Percentiles rank a stretch among this genome's conserved stretches.
Evolutionary conservation across 2,329 filamentous ascomycete genomes (phyloP).

Genomic region (Aspergillus caelatus): DNA sequence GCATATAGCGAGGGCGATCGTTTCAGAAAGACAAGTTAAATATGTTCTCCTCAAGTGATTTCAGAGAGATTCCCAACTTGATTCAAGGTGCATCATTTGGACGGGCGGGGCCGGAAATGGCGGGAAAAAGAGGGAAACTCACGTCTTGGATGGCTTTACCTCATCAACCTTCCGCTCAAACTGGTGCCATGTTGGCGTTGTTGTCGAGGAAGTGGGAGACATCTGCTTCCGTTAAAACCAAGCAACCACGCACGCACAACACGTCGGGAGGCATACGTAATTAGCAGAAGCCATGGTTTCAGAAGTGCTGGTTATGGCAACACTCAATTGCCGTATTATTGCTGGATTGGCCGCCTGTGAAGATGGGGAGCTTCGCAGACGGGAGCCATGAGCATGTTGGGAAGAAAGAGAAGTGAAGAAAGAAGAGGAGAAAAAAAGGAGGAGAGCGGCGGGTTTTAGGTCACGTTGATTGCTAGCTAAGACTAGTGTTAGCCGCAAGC

Average conservation of each 20-base stretch:
- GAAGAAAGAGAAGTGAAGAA: conserved; percentile 21
- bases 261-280: conserved; percentile 44
- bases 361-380: conserved; percentile 38
- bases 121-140: conserved; percentile 46
- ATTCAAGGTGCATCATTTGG: conserved; percentile 77
- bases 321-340: conserved; percentile 23
- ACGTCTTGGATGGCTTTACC: conserved; percentile 88
- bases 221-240: conserved; percentile 54
- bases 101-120: conserved; percentile 24
- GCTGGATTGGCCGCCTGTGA: conserved; percentile 32
- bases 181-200: conserved; percentile 69
- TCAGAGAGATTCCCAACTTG: conserved; percentile 99
- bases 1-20: conserved; percentile 29
- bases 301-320: conserved; percentile 15
- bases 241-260: conserved; percentile 33
- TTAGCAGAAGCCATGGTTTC: conserved; percentile 44
- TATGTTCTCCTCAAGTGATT: conserved; percentile 82
- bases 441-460: conserved; percentile 26
- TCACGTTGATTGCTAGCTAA: conserved; percentile 17
- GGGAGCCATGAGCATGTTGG: conserved; percentile 35
- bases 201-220: conserved; percentile 71
- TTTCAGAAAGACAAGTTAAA: conserved; percentile 78
- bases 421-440: conserved; percentile 23
- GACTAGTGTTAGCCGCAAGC: conserved; percentile 29
- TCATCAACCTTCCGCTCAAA: conserved; percentile 84